These are phyloP conservation scores for Niebla homalea DNA, from an alignment of 495 filamentous ascomycete genomes.

Conservation along the genomic window DNA sequence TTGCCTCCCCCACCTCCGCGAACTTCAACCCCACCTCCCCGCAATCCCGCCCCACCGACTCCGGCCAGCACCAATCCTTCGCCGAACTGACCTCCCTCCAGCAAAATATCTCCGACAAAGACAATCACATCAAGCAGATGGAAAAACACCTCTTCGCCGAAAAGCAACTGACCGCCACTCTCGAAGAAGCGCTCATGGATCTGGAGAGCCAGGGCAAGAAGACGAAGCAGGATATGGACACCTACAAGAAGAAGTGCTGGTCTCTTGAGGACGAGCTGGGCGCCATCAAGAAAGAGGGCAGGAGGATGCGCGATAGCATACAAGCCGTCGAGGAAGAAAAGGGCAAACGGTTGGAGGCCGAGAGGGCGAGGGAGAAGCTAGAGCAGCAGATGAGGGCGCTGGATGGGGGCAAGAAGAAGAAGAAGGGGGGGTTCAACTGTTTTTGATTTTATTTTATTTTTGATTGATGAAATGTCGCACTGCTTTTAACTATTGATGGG, in stretches of 20 bases:
- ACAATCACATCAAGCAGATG: conserved; percentile 85
- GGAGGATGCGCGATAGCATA: conserved; percentile 64
- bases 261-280: conserved; percentile 67
- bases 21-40: conserved; percentile 73
- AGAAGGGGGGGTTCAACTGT: conserved; percentile 91
- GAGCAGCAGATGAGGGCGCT: conserved; percentile 92
- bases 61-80: conserved; percentile 50
- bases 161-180: conserved; percentile 85
- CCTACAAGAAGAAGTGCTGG: conserved; percentile 70
- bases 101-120: conserved; percentile 64
- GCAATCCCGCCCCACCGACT: conserved; percentile 62
- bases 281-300: conserved; percentile 54
- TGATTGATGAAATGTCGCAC: too few species aligned
- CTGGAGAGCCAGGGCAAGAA: conserved; percentile 78
- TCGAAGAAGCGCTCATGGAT: conserved; percentile 91
- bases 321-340: conserved; percentile 92
- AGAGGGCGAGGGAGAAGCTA: conserved; percentile 71
- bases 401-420: conserved; percentile 73
- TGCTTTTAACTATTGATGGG: too few species aligned
- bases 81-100: conserved; percentile 63
- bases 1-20: conserved; percentile 66
- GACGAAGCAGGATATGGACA: conserved; percentile 75
- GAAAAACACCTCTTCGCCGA: conserved; percentile 95
- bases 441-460: conserved; percentile 53
- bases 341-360: conserved; percentile 71